Base-by-base conservation (phyloP, 768 basidiomycete species). In the Candolleomyces eurysporus region DNA sequence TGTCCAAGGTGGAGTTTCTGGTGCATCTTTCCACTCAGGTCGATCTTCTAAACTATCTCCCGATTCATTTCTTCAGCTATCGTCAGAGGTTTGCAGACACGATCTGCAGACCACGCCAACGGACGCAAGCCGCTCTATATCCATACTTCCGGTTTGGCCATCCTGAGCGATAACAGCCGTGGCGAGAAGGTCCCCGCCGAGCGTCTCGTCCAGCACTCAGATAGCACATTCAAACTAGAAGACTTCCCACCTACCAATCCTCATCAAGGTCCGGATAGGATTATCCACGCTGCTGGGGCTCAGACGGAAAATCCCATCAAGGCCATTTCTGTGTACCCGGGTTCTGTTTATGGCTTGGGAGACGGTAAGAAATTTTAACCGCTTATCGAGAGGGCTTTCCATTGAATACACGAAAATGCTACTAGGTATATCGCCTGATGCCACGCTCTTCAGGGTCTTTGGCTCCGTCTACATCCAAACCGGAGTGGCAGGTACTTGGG, bases 401-500 rank as follows among this genome's bases (percentile, higher is more conserved):
- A 21, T 21, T 21, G 16, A 46, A 17, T 17, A n/a, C 11, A 13
- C 3, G 45, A 17, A 17, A 17, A 21, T 7, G 1, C 16, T 46
- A 6, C 19, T 21, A 17, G 19, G 45, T 7, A 46, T 46, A 2
- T 11, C 17, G 6, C 17, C 45, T 7, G 19, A 17, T 46, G 17
- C 16, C 8, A 9, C 17, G 6, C 17, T 17, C 14, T 7, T 46
- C 45, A 46, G 19, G 19, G 14, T 17, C 7, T 17, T 46, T 46
- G 45, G 9, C 16, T 4, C 16, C 7, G 4, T 77, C 60, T 69
- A 67, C 52, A 71, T 73, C 60, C 63, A 67, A 0, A 61, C 69
- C 13, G 75, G 78, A 21, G 69, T 70, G 43, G 73, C 73, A 0
- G 79, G 79, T n/a, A 78, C 78, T 1, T 82, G 76, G 76, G 81